Evolutionary conservation across 208 protist species (phyloP), one percentile per base, ranked within the genome.

Genomic region (Crithidia expoeki): DNA sequence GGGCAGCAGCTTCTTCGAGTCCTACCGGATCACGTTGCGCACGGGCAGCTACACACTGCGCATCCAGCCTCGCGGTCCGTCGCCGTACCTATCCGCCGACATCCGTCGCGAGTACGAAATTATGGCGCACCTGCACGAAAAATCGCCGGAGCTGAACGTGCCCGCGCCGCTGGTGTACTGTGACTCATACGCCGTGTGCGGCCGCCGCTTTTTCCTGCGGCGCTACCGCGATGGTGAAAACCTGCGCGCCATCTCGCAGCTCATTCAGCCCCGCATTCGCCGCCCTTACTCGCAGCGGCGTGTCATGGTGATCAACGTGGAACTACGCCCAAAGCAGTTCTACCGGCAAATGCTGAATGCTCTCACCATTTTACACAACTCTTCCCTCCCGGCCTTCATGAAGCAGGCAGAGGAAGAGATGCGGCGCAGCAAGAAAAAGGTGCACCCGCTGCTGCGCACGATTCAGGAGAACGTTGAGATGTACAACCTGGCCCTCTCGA

Each of bases 41-140:
- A 94, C 85, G 2, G 88, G 88, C n/a, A 88, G 81, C 67, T 94
- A 84, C 78, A 65, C 77, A 6, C 74, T 94, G 34, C 85, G 88
- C 62, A 85, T 90, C 16, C 88, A 94, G 60, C 88, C 88, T 0
- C 81, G 75, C 42, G 85, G 83, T 32, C 82, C 80, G 3, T 80
- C 60, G 9, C 85, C 84, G 5, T 83, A 81, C 71, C 79, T 76
- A 38, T 74, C 79, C 11, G 68, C 68, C 4, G 85, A 91, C 53
- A 88, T 94, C 36, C 78, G 82, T 7, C 79, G 79, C 25, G 85
- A 94, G 74, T 91, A 80, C 72, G 80, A 91, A 42, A 84, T 81
- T 40, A 91, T 94, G 81, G 70, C 70, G 25, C 83, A 94, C 72
- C 68, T 94, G 14, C 60, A 78, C 60, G 73, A 78, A 51, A 64